Evolutionary conservation across 2,329 filamentous ascomycete species (phyloP).

Genomic region (Curvularia hawaiiensis): DNA sequence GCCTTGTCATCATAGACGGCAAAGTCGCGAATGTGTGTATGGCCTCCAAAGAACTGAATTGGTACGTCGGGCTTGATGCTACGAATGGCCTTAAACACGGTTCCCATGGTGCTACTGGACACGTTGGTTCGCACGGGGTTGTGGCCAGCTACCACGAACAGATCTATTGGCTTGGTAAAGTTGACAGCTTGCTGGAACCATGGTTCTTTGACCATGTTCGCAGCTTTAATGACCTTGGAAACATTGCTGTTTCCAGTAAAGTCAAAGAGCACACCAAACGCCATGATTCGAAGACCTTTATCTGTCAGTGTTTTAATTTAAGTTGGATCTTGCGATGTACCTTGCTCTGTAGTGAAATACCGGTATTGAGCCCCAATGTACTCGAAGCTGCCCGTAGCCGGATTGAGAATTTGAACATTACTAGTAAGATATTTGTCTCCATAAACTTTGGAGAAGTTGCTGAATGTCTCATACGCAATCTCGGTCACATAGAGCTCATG

Average conservation of each 20-base stretch:
- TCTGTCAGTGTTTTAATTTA: not conserved
- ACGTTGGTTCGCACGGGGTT: constrained; percentile 60
- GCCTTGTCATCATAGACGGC: constrained; percentile 66
- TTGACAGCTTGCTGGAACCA: constrained; percentile 67
- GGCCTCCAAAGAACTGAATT: constrained; percentile 69
- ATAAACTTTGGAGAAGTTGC: constrained; percentile 64
- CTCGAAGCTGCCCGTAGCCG: constrained; percentile 50
- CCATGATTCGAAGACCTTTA: constrained; percentile 55
- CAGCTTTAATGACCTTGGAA: constrained; percentile 63
- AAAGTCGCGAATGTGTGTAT: constrained; percentile 69
- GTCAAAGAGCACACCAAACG: constrained; percentile 58
- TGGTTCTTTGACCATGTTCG: constrained; percentile 56
- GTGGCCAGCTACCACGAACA: constrained; percentile 69
- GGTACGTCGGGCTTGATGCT: constrained; percentile 61
- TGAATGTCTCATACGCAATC: constrained; percentile 66
- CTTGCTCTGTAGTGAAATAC: constrained; percentile 57
- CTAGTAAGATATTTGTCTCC: constrained; percentile 59
- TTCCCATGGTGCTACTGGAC: constrained; percentile 53
- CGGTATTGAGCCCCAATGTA: constrained; percentile 55
- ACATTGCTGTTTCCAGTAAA: constrained; percentile 64
- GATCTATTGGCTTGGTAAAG: constrained; percentile 61
- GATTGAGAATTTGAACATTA: constrained; percentile 58
- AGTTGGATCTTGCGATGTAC: constrained; percentile 19
- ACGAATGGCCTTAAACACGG: constrained; percentile 65
- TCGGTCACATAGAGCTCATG: constrained; percentile 69